Evolutionary conservation across 768 basidiomycete species (phyloP).

Genomic region (Xerocomus spinulosus): DNA sequence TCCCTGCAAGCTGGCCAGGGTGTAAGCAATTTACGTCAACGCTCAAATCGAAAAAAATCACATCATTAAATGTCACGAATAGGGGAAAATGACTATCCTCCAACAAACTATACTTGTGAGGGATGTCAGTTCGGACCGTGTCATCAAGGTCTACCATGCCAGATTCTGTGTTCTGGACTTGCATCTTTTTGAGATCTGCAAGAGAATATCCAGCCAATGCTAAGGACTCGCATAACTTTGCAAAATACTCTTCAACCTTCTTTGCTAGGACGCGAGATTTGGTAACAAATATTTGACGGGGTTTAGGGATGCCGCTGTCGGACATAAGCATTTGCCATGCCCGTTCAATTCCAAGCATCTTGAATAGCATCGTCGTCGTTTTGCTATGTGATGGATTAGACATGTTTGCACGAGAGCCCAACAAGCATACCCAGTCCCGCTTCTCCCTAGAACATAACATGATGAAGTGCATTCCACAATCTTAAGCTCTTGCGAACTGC

Average conservation of each 20-base stretch:
- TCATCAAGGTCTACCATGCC: conserved; percentile 35
- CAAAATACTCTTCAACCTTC: conserved; percentile 70
- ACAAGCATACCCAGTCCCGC: conserved; percentile 61
- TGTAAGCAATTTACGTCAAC: neutral
- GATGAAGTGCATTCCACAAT: conserved; percentile 58
- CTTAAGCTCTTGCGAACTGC: conserved; percentile 44
- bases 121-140: conserved; percentile 28
- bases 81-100: conserved; percentile 62
- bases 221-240: conserved; percentile 45
- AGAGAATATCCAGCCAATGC: conserved; percentile 33
- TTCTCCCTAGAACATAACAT: conserved; percentile 64
- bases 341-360: conserved; percentile 66
- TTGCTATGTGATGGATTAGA: conserved; percentile 39
- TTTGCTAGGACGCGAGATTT: conserved; percentile 60
- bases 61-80: conserved; percentile 63
- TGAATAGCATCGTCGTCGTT: conserved; percentile 74
- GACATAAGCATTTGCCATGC: conserved; percentile 39
- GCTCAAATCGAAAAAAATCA: conserved; percentile 23
- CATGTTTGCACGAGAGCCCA: neutral
- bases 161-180: conserved; percentile 17
- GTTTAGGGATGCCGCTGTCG: conserved; percentile 35
- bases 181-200: conserved; percentile 35
- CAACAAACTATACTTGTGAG: conserved; percentile 50
- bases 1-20: conserved; percentile 18
- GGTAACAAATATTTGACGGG: conserved; percentile 70